These are phyloP conservation scores for Eucalyptus erythrocorys DNA, from an alignment of 345 rosid species.

Conservation along the genomic window DNA sequence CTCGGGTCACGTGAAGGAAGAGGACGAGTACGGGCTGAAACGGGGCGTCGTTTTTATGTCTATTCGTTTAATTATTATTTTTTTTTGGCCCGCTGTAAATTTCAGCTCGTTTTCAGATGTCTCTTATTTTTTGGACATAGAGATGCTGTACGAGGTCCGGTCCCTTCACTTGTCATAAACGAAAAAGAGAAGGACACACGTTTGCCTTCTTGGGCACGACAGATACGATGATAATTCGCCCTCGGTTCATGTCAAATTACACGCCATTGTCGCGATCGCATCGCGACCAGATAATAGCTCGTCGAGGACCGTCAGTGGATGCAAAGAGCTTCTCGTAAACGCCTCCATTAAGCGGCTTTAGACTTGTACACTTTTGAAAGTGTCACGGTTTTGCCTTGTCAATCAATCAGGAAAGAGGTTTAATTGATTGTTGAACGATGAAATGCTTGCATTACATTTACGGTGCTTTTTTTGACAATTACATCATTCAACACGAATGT, in stretches of 20 bases:
- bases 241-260: neutral
- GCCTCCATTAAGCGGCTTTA: neutral
- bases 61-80: neutral
- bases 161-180: neutral
- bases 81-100: conserved; percentile 14
- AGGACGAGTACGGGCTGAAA: neutral
- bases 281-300: neutral
- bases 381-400: neutral
- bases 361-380: neutral
- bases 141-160: neutral
- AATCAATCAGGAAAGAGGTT: neutral
- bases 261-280: neutral
- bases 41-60: neutral
- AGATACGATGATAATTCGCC: neutral
- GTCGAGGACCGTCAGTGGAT: neutral
- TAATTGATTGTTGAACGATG: neutral
- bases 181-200: neutral
- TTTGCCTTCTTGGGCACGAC: neutral
- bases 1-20: conserved; percentile 32
- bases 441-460: neutral
- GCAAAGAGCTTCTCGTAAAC: neutral
- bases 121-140: neutral
- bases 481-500: neutral
- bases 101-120: neutral
- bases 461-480: rapidly evolving